Evolutionary conservation across 441 rosid genomes (phyloP).

Genomic region (Pelargonium cotyledonis): DNA sequence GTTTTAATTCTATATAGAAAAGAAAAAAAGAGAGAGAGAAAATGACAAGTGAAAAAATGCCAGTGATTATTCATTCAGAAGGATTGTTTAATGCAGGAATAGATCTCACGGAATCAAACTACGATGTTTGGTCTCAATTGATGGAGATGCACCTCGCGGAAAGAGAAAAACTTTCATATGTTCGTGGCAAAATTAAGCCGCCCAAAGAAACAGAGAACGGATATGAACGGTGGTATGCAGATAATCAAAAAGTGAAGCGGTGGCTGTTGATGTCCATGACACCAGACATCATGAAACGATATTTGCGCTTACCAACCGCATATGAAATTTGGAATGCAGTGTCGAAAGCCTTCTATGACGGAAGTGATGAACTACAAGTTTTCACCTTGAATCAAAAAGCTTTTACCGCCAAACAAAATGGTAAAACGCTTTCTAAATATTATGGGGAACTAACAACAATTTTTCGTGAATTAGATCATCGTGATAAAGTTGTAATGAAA

Average conservation of each 20-base stretch:
- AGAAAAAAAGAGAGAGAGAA: no score
- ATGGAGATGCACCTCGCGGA: conserved; percentile 16
- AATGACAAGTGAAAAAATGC: no score
- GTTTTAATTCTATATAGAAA: no score
- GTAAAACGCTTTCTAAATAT: conserved; percentile 10
- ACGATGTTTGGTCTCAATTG: conserved; percentile 8
- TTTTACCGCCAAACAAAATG: conserved; percentile 8
- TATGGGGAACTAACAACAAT: conserved; percentile 14
- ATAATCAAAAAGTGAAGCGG: conserved; percentile 14
- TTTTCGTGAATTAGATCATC: conserved; percentile 13
- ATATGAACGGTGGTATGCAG: not conserved
- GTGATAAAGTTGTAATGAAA: not conserved
- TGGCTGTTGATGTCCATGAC: conserved; percentile 9
- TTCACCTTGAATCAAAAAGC: conserved; percentile 15
- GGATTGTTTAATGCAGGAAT: no score
- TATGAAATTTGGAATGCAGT: conserved; percentile 5
- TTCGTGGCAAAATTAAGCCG: not conserved
- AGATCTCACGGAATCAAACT: no score
- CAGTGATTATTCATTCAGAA: no score
- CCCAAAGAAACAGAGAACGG: not conserved
- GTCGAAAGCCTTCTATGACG: conserved; percentile 16
- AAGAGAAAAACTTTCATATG: not conserved
- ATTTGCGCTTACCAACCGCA: not conserved
- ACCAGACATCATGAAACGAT: conserved; percentile 8
- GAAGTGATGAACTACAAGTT: not conserved